phyloP scores from a whole-genome alignment of 2,329 filamentous ascomycete genomes.

The Penicillium brasilianum region DNA sequence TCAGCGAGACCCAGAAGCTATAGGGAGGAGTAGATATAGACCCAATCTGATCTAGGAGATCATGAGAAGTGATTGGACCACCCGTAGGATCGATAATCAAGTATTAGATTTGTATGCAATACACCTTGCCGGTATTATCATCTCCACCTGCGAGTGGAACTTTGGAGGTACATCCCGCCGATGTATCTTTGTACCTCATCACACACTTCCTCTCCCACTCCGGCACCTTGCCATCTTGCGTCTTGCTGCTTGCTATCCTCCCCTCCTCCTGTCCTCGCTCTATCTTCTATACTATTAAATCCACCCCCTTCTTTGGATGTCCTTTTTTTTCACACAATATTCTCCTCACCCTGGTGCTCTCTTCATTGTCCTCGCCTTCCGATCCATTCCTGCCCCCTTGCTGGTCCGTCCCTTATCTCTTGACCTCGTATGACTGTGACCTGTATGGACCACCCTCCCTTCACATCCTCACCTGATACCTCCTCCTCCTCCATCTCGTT shows the following conservation, averaged over 20 bases:
- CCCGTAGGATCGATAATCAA: neutral
- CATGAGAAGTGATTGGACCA: neutral
- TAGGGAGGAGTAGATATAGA: neutral
- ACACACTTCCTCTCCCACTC: neutral
- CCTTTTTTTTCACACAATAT: neutral
- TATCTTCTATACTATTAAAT: neutral
- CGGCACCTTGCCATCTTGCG: neutral
- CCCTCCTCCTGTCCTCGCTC: neutral
- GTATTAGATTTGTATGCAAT: neutral
- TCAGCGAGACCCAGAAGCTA: neutral
- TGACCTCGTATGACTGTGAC: neutral
- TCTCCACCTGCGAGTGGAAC: neutral
- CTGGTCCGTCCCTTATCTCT: neutral
- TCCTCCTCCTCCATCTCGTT: neutral
- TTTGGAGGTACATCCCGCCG: slow-evolving; percentile 6
- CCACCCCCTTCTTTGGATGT: neutral
- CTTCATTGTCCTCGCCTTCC: neutral
- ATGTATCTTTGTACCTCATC: slow-evolving; percentile 4
- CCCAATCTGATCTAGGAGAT: neutral
- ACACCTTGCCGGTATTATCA: neutral
- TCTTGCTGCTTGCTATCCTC: neutral
- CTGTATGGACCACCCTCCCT: neutral
- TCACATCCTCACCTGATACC: neutral
- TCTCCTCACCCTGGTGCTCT: neutral
- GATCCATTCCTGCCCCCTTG: slow-evolving; percentile 8